A percentile compares a stretch with the other conserved stretches of the same genome.
These are phyloP conservation scores for Venturia effusa DNA, from an alignment of 2,329 filamentous ascomycete genomes.

Conservation along the genomic window DNA sequence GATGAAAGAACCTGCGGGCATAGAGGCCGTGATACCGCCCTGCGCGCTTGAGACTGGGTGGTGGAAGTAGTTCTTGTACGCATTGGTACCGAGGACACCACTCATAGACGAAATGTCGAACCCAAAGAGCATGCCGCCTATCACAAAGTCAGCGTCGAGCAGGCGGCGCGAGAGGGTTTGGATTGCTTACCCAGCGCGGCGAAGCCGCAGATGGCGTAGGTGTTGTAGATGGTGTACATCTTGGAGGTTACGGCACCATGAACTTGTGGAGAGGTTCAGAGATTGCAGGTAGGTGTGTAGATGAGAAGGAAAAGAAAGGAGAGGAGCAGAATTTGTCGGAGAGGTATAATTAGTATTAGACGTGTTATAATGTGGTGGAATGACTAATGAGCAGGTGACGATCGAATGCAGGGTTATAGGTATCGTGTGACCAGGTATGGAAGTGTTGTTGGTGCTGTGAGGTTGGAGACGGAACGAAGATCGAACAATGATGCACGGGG, in stretches of 20 bases:
- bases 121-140: slow-evolving; percentile 26
- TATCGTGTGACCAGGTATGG: not conserved
- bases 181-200: slow-evolving; percentile 45
- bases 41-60: slow-evolving; percentile 22
- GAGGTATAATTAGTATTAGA: not conserved
- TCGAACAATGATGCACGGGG: too few species aligned
- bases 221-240: slow-evolving; percentile 29
- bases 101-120: slow-evolving; percentile 31
- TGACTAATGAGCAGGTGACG: not conserved
- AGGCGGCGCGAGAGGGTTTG: not conserved
- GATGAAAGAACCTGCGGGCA: slow-evolving; percentile 39
- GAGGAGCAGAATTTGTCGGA: not conserved
- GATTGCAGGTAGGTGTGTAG: not conserved
- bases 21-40: slow-evolving; percentile 37
- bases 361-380: not conserved
- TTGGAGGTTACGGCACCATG: not conserved
- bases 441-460: not conserved
- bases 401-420: not conserved
- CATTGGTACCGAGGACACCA: slow-evolving; percentile 27
- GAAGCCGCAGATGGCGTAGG: slow-evolving; percentile 52
- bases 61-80: slow-evolving; percentile 28
- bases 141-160: not conserved
- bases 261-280: not conserved
- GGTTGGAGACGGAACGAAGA: not conserved
- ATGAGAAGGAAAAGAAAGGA: not conserved